Evolutionary conservation across 2,329 filamentous ascomycete species (phyloP).

Genomic region (Drechmeria coniospora): DNA sequence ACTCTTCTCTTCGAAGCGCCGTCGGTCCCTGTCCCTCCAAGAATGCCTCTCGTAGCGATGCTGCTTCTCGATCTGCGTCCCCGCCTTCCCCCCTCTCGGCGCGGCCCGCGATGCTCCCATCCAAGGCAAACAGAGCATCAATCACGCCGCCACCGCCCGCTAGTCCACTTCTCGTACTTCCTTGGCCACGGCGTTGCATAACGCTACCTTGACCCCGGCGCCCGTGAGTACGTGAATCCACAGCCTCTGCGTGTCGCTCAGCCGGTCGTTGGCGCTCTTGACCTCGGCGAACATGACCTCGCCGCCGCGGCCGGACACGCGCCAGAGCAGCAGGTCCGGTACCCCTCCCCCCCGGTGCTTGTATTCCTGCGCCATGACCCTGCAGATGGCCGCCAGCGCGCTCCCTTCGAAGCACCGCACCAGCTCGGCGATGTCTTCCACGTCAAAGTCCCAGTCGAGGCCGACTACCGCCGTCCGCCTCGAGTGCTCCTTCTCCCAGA

Average conservation of each 20-base stretch:
- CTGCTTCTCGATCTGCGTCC: no score
- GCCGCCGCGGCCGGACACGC: conserved; percentile 17
- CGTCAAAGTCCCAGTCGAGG: conserved; percentile 75
- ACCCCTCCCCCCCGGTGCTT: conserved; percentile 71
- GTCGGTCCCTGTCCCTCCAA: no score
- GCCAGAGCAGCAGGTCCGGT: conserved; percentile 87
- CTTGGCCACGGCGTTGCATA: conserved; percentile 50
- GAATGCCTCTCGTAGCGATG: no score
- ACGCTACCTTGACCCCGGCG: conserved; percentile 71
- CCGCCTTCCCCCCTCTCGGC: no score
- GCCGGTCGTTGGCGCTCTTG: conserved; percentile 75
- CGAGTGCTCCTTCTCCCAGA: conserved; percentile 55
- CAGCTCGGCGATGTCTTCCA: conserved; percentile 67
- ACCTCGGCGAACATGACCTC: conserved; percentile 68
- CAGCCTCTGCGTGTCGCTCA: conserved; percentile 89
- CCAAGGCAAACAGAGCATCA: no score
- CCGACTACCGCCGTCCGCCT: conserved; percentile 76
- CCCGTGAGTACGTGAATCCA: conserved; percentile 91
- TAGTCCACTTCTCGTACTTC: conserved; percentile 30
- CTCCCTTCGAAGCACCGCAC: conserved; percentile 63
- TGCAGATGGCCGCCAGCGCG: conserved; percentile 71
- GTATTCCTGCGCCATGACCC: conserved; percentile 93
- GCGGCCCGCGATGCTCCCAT: no score
- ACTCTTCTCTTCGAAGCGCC: no score
- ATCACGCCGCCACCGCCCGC: no score